Percentiles rank a stretch among this genome's conserved stretches.
These are phyloP conservation scores for Raphanus sativus DNA, from an alignment of 345 rosid genomes.

Conservation along the genomic window DNA sequence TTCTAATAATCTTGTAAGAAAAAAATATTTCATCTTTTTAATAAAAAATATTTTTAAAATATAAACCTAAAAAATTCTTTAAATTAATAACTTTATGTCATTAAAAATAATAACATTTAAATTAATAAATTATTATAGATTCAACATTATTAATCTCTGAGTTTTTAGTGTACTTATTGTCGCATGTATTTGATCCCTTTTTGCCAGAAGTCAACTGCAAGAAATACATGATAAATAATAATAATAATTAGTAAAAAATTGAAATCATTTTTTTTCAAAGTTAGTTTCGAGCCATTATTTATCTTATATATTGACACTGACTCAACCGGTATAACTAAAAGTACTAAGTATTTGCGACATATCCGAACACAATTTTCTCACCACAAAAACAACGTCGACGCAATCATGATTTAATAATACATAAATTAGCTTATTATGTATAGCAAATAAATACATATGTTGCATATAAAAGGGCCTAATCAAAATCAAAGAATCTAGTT, in stretches of 20 bases:
- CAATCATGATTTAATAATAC: background rate
- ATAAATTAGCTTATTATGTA: background rate
- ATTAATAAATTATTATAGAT: too few species aligned
- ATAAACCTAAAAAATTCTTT: too few species aligned
- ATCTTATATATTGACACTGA: background rate
- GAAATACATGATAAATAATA: background rate
- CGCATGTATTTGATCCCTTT: background rate
- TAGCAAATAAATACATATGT: background rate
- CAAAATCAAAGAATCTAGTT: background rate
- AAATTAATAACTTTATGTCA: too few species aligned
- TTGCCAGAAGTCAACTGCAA: slow-evolving; percentile 20
- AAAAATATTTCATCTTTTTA: too few species aligned
- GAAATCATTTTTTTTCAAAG: background rate
- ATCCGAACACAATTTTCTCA: background rate
- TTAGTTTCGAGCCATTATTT: background rate
- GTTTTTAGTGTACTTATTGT: background rate
- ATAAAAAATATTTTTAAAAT: too few species aligned
- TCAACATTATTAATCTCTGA: too few species aligned
- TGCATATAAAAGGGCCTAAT: background rate
- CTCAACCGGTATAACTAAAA: background rate
- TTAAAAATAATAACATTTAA: too few species aligned
- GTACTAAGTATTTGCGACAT: background rate
- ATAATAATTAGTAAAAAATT: background rate
- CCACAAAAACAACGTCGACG: background rate
- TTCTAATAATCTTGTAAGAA: too few species aligned